Conservation (phyloP, 148 eudicot species). For the Vaccinium macrocarpon region DNA sequence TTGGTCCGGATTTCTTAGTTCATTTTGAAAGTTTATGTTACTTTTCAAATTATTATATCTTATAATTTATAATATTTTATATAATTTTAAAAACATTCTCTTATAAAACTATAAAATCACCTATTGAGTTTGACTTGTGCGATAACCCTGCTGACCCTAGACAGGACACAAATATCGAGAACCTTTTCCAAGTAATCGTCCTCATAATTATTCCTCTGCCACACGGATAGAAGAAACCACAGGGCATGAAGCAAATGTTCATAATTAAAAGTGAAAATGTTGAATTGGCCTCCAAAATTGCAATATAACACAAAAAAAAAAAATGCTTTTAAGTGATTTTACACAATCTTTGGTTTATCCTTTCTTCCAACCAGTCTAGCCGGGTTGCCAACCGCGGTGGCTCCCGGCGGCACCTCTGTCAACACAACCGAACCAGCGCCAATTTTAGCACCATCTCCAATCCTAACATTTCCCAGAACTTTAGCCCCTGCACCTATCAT, state of each 20-base stretch:
- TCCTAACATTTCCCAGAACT: constrained; percentile 32
- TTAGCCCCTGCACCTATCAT: constrained; percentile 49
- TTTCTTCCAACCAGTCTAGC: constrained; percentile 34
- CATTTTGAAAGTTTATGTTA: too few relatives aligned
- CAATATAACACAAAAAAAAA: neutral
- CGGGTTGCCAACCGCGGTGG: constrained; percentile 59
- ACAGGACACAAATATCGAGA: neutral
- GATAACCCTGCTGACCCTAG: too few relatives aligned
- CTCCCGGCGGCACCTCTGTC: constrained; percentile 31
- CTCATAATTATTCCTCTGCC: neutral
- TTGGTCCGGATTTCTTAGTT: too few relatives aligned
- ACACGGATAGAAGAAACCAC: neutral
- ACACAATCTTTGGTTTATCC: constrained; percentile 20
- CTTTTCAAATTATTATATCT: too few relatives aligned
- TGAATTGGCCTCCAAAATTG: neutral
- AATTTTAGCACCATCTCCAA: constrained; percentile 39
- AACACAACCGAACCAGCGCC: constrained; percentile 42
- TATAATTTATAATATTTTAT: too few relatives aligned
- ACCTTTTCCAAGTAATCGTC: neutral
- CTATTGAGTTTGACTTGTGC: too few relatives aligned
- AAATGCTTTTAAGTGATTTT: neutral
- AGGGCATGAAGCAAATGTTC: neutral
- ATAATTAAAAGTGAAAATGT: neutral
- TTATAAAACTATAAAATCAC: too few relatives aligned
- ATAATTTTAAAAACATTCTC: too few relatives aligned